Base-by-base conservation (phyloP, 345 rosid genomes). In the Gossypium sturtianum region DNA sequence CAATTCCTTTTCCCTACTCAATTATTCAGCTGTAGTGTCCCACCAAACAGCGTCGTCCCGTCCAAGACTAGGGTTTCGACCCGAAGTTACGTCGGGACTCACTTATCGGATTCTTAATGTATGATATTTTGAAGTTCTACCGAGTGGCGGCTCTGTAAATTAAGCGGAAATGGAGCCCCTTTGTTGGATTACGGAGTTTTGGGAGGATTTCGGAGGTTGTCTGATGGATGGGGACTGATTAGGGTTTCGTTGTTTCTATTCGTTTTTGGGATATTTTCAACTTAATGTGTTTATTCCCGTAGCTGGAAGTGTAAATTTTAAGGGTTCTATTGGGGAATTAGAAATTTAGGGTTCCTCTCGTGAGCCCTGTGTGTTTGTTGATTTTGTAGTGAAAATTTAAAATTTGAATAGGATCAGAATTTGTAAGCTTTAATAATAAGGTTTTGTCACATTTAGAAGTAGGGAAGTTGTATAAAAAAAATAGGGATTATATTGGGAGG, bases 401-500 rank as follows among this genome's bases (percentile, higher is more conserved):
- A 60, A 27, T 52, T 70, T 71, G 67, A 76, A 78, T 81, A 73
- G 74, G 51, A 22, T 58, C 27, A 10, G 22, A 20, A 69, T 6
- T 22, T 13, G 43, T 53, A n/a, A 3, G 51, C 56, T 43, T 74
- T n/a, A 52, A 34, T 52, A 9, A 41, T 76, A 38, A 23, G 15
- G 49, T 17, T 27, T 27, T 13, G 49, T 17, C 43, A 16, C 57
- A 44, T 66, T 47, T 56, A 49, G 38, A 73, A 77, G 79, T 72
- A 25, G 2, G 66, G 57, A 73, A 73, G 78, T 72, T 81, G 77
- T 70, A 72, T 69, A 41, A 77, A 66, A 29, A 68, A 74, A 74
- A 22, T 76, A 76, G 82, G 86, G 74, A 41, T 83, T 76, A 66
- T 69, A 12, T 49, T 53, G 70, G 78, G 56, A 66, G 75, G 82